A percentile compares a stretch with the other conserved stretches of the same genome.
Evolutionary conservation across 805 yeast genomes (phyloP).

Genomic region (Metschnikowia chrysomelidarum): DNA sequence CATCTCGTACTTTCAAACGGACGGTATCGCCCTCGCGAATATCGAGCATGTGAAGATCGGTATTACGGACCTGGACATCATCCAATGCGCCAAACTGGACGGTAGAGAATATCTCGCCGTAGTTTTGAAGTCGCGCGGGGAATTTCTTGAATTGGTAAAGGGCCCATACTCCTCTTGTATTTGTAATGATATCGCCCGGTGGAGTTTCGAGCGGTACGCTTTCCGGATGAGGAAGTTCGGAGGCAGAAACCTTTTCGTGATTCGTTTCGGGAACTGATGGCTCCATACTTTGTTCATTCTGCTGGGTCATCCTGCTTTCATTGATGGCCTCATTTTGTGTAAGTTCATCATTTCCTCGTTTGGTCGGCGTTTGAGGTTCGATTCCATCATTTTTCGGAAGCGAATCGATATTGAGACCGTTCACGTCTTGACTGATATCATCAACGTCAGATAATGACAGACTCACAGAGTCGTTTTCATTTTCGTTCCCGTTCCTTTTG

Average conservation of each 20-base stretch:
- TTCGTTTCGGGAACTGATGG: background rate
- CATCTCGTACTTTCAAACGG: slow-evolving; percentile 28
- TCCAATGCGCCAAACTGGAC: slow-evolving; percentile 39
- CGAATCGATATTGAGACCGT: slow-evolving; percentile 9
- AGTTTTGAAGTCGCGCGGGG: slow-evolving; percentile 45
- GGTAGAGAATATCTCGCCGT: slow-evolving; percentile 25
- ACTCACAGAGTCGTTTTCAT: slow-evolving; percentile 3
- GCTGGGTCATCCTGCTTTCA: background rate
- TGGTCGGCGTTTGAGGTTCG: background rate
- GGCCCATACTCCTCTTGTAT: slow-evolving; percentile 50
- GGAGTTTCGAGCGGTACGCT: background rate
- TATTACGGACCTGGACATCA: slow-evolving; percentile 27
- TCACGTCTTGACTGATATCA: slow-evolving; percentile 20
- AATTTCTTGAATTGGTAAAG: slow-evolving; percentile 47
- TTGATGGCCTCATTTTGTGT: no score
- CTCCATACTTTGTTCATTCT: background rate
- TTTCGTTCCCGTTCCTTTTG: background rate
- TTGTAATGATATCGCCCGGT: slow-evolving; percentile 12
- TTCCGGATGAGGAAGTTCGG: background rate
- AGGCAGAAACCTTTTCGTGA: background rate
- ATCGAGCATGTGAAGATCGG: slow-evolving; percentile 47
- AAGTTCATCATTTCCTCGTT: background rate
- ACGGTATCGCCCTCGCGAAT: slow-evolving; percentile 57
- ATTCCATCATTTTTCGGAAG: slow-evolving; percentile 1
- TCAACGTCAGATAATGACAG: slow-evolving; percentile 25